Percentiles rank a stretch among this genome's conserved stretches.
Conservation (phyloP, 2,329 filamentous ascomycete genomes). For the Ceratocystis albifundus region DNA sequence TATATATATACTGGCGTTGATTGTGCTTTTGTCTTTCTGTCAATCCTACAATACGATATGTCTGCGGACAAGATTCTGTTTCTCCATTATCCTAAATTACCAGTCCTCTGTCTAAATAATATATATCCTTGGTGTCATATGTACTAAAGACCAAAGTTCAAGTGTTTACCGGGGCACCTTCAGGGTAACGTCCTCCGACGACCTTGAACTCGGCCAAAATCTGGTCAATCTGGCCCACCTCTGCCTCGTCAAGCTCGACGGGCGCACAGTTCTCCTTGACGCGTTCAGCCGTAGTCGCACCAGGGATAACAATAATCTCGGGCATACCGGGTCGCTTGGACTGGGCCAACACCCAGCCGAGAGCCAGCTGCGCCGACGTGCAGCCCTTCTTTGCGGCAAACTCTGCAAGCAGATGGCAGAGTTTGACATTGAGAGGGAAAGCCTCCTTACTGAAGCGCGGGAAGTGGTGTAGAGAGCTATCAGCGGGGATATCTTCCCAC, state of each 20-base stretch:
- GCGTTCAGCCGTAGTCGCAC: conserved; percentile 45
- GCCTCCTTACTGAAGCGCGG: conserved; percentile 53
- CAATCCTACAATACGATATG: background rate
- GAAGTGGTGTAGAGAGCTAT: conserved; percentile 35
- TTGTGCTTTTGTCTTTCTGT: conserved; percentile 1
- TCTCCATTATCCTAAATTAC: background rate
- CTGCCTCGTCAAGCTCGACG: conserved; percentile 39
- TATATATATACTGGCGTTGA: conserved; percentile 11
- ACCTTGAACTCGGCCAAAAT: conserved; percentile 39
- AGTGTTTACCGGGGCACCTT: conserved; percentile 31
- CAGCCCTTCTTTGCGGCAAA: conserved; percentile 49
- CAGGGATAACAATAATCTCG: conserved; percentile 54
- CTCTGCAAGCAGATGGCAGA: conserved; percentile 46
- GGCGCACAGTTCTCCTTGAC: conserved; percentile 49
- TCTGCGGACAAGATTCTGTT: background rate
- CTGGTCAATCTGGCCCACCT: conserved; percentile 40
- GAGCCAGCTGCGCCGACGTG: conserved; percentile 52
- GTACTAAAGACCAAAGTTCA: conserved; percentile 24
- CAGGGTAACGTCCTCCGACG: conserved; percentile 40
- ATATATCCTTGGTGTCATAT: background rate
- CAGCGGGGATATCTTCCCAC: conserved; percentile 43
- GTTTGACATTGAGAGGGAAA: conserved; percentile 52
- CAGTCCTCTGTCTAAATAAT: background rate
- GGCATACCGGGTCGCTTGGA: conserved; percentile 43
- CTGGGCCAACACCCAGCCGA: conserved; percentile 49